phyloP scores from a whole-genome alignment of 2,329 filamentous ascomycete genomes.

The Colletotrichum musicola region DNA sequence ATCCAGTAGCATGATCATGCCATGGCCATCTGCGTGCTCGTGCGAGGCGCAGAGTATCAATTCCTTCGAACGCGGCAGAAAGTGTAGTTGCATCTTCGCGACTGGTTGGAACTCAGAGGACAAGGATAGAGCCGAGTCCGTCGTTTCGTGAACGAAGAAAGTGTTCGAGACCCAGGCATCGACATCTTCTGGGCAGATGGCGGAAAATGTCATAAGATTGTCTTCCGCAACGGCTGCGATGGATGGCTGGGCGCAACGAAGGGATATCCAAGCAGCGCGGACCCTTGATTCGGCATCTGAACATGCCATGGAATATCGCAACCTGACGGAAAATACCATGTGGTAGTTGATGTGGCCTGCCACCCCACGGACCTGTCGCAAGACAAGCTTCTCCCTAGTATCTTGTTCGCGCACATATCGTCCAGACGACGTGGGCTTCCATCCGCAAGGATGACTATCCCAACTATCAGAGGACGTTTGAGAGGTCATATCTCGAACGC shows the following conservation, averaged over 20 bases:
- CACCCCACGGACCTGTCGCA: slow-evolving; percentile 4
- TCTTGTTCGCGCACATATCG: slow-evolving; percentile 8
- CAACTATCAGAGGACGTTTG: neutral
- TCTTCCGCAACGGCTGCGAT: neutral
- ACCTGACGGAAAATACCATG: neutral
- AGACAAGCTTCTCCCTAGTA: slow-evolving; percentile 3
- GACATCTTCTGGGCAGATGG: neutral
- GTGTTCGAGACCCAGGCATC: slow-evolving; percentile 6
- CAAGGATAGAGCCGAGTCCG: neutral
- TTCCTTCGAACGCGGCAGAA: slow-evolving; percentile 8
- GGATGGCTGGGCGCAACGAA: slow-evolving; percentile 21
- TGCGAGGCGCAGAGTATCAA: slow-evolving; percentile 4
- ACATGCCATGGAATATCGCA: neutral
- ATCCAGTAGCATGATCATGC: slow-evolving; percentile 17
- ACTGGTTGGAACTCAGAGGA: neutral
- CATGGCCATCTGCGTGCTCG: slow-evolving; percentile 11
- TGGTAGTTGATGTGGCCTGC: slow-evolving; percentile 17
- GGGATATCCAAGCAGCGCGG: slow-evolving; percentile 8
- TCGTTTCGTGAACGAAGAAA: slow-evolving; percentile 6
- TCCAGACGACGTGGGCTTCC: neutral
- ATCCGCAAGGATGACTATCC: slow-evolving; percentile 5
- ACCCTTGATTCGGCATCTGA: slow-evolving; percentile 1
- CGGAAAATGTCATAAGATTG: neutral
- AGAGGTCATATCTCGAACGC: neutral
- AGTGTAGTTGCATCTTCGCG: neutral